Evolutionary conservation across 306 rosid genomes (phyloP).

Genomic region (Crotalaria pallida): DNA sequence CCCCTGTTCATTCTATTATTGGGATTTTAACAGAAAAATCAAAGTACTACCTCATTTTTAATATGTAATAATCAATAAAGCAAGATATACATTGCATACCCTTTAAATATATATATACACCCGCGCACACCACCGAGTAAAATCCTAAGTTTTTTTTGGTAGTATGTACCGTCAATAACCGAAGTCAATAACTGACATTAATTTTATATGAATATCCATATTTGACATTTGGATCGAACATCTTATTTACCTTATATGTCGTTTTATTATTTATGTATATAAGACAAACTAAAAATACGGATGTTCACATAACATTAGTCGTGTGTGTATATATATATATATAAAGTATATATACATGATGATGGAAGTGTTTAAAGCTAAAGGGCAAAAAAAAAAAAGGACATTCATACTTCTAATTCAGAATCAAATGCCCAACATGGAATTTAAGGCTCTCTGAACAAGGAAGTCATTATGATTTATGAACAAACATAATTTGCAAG

Average conservation of each 20-base stretch:
- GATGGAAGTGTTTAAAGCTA: slow-evolving; percentile 6
- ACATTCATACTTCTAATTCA: not conserved
- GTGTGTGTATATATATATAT: no score
- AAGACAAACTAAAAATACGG: no score
- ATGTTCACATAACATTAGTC: no score
- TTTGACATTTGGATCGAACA: no score
- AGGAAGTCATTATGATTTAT: slow-evolving; percentile 12
- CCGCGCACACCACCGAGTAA: no score
- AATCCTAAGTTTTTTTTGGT: not conserved
- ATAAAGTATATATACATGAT: slow-evolving; percentile 12
- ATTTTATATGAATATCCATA: no score
- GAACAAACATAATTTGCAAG: slow-evolving; percentile 25
- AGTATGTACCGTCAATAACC: not conserved
- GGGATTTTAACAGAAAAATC: not conserved
- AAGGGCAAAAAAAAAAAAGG: not conserved
- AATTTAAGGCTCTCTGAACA: not conserved
- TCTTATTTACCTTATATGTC: no score
- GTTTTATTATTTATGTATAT: no score
- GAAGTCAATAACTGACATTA: not conserved
- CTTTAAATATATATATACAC: no score
- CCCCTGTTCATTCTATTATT: not conserved
- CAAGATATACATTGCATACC: not conserved
- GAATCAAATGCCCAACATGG: slow-evolving; percentile 19
- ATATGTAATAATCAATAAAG: not conserved
- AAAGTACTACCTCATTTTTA: not conserved